phyloP scores from a whole-genome alignment of 148 eudicot genomes.

The Pouteria glomerata region DNA sequence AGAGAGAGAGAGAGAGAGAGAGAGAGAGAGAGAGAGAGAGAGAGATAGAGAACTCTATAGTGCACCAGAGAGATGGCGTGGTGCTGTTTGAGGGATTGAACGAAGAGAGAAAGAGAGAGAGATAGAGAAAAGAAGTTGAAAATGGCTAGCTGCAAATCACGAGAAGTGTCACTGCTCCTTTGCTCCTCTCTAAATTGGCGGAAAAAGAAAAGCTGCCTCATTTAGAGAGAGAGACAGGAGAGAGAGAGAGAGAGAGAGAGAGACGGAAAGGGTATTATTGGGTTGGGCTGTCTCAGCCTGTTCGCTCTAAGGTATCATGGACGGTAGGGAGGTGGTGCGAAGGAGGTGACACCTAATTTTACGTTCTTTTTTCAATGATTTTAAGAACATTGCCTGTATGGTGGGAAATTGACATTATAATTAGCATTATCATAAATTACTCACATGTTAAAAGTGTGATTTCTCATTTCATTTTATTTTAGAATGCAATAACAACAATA shows the following conservation, averaged over 20 bases:
- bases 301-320: background rate
- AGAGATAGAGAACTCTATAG: background rate
- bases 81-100: slow-evolving; percentile 10
- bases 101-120: slow-evolving; percentile 9
- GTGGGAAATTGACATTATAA: no score
- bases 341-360: background rate
- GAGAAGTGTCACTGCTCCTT: slow-evolving; percentile 29
- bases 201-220: background rate
- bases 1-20: background rate
- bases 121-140: background rate
- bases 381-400: no score
- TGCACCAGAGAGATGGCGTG: slow-evolving; percentile 6
- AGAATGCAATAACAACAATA: no score
- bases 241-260: background rate
- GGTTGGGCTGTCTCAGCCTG: background rate
- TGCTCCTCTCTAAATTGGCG: slow-evolving; percentile 14
- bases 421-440: no score
- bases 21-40: slow-evolving; percentile 5
- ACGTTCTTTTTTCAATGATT: no score
- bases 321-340: background rate
- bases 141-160: slow-evolving; percentile 24
- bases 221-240: background rate
- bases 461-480: no score
- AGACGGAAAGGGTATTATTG: background rate
- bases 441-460: no score